Evolutionary conservation across 371 early-diverging fungal species (phyloP).

Genomic region (Apophysomyces sp.): DNA sequence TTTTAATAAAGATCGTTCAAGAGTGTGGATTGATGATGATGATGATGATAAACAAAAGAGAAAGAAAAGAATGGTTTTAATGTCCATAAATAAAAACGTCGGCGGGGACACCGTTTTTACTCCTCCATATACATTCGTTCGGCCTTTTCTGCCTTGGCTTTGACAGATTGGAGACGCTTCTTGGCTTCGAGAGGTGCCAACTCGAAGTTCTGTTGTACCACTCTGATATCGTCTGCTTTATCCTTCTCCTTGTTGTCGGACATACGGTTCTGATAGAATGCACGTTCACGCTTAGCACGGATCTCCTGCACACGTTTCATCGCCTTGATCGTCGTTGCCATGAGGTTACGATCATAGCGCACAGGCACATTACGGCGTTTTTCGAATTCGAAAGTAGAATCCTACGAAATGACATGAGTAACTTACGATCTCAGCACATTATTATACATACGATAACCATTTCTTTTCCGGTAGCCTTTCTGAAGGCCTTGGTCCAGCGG

Average conservation of each 20-base stretch:
- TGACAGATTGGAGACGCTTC: constrained; percentile 60
- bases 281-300: constrained; percentile 86
- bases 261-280: constrained; percentile 88
- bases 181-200: constrained; percentile 70
- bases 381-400: constrained; percentile 97
- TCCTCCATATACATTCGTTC: constrained; percentile 65
- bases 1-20: too few species aligned
- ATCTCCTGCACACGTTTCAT: constrained; percentile 97
- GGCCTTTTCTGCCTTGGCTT: constrained; percentile 49
- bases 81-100: constrained; percentile 3
- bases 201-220: constrained; percentile 85
- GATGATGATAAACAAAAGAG: too few species aligned
- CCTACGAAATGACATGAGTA: constrained; percentile 48
- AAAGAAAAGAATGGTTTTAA: neutral
- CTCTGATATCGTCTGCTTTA: constrained; percentile 68
- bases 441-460: constrained; percentile 88
- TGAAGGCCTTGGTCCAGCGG: constrained; percentile 99
- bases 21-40: too few species aligned
- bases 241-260: constrained; percentile 78
- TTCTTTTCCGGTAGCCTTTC: constrained; percentile 97
- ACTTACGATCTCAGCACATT: neutral
- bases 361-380: constrained; percentile 97
- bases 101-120: constrained; percentile 19
- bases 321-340: constrained; percentile 93
- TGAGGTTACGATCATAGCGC: constrained; percentile 94